Conservation (phyloP, 441 rosid genomes). For the Flueggea neowawraea region DNA sequence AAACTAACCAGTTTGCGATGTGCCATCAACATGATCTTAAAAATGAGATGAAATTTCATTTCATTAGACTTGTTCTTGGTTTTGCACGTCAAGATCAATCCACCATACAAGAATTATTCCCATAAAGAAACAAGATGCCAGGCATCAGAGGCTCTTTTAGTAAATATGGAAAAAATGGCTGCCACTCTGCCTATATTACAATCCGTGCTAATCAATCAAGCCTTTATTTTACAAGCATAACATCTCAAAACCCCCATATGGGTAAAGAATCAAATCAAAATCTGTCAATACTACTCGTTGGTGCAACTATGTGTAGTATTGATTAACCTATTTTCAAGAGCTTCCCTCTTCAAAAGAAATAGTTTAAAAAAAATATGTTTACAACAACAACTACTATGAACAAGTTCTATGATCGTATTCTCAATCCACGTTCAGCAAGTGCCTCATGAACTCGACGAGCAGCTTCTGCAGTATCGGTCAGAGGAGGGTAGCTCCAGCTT, state of each 20-base stretch:
- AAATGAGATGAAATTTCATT: too few relatives aligned
- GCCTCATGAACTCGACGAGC: constrained; percentile 60
- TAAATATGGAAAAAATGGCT: constrained; percentile 1
- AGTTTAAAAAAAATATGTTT: constrained; percentile 13
- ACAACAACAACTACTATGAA: constrained; percentile 23
- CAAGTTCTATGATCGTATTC: constrained; percentile 50
- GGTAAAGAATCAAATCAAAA: constrained; percentile 10
- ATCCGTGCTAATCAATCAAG: constrained; percentile 21
- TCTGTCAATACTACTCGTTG: constrained; percentile 11
- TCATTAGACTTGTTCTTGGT: too few relatives aligned
- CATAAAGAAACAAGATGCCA: too few relatives aligned
- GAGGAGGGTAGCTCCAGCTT: constrained; percentile 95
- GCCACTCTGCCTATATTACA: constrained; percentile 29
- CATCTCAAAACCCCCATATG: constrained; percentile 10
- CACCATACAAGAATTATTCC: too few relatives aligned
- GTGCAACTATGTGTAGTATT: constrained; percentile 23
- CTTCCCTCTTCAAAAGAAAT: constrained; percentile 15
- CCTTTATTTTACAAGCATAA: constrained; percentile 19
- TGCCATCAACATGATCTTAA: too few relatives aligned
- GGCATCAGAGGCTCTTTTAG: not conserved
- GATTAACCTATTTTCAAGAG: constrained; percentile 10
- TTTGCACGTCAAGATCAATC: too few relatives aligned
- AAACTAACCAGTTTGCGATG: too few relatives aligned
- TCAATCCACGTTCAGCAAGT: constrained; percentile 81
- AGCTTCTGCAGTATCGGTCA: constrained; percentile 87